These are phyloP conservation scores for Pythium folliculosum DNA, from an alignment of 352 stramenopile genomes.

Conservation along the genomic window DNA sequence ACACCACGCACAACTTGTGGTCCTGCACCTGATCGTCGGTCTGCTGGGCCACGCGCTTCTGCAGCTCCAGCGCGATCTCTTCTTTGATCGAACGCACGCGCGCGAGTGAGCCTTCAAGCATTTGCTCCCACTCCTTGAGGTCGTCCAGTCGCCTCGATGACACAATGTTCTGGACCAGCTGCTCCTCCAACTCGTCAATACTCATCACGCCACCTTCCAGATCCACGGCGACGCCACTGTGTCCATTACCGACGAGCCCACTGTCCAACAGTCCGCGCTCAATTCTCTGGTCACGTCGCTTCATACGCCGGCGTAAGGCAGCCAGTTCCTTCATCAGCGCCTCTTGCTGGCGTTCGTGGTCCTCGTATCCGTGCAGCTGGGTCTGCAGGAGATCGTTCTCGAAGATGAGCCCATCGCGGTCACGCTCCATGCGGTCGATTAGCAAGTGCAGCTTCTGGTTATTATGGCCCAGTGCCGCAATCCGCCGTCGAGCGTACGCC, in stretches of 20 bases:
- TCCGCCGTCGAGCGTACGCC: conserved; percentile 53
- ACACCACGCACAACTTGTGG: conserved; percentile 87
- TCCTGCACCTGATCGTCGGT: conserved; percentile 73
- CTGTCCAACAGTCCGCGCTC: conserved; percentile 26
- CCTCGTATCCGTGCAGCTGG: conserved; percentile 67
- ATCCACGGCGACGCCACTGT: conserved; percentile 27
- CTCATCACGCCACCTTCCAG: conserved; percentile 31
- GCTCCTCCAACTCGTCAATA: conserved; percentile 35
- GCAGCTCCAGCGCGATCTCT: conserved; percentile 72
- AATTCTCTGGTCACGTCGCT: conserved; percentile 30
- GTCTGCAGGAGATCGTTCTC: conserved; percentile 83
- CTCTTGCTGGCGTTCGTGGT: conserved; percentile 70
- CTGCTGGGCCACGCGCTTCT: conserved; percentile 75
- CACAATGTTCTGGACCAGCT: conserved; percentile 33
- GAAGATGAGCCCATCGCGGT: conserved; percentile 77
- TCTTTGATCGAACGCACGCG: conserved; percentile 65
- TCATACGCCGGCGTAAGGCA: conserved; percentile 30
- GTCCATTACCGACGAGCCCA: conserved; percentile 4
- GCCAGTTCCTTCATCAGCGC: conserved; percentile 62
- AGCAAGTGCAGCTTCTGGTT: conserved; percentile 85
- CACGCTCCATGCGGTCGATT: conserved; percentile 81
- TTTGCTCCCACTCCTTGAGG: conserved; percentile 71
- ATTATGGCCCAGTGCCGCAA: conserved; percentile 74
- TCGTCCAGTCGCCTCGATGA: conserved; percentile 48
- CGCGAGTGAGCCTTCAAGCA: conserved; percentile 59